Conservation (phyloP, 192 early-diverging fungal genomes). For the Diversispora epigaea region DNA sequence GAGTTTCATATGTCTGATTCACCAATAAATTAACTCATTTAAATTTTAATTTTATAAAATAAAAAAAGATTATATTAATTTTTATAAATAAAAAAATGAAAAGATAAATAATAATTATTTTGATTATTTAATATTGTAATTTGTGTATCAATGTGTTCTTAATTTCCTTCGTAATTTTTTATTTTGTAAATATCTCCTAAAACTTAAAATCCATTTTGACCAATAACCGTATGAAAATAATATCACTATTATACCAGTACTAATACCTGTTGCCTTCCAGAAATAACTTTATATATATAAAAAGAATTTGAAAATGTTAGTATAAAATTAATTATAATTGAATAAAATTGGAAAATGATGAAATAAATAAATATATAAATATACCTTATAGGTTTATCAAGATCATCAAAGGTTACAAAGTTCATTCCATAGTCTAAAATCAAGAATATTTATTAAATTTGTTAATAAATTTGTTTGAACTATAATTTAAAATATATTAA, state of each 20-base stretch:
- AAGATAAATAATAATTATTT: too few species aligned
- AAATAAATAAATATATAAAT: conserved; percentile 39
- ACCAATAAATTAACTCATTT: too few species aligned
- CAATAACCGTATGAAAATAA: not conserved
- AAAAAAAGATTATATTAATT: too few species aligned
- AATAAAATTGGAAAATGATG: not conserved
- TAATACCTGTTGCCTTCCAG: not conserved
- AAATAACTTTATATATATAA: not conserved
- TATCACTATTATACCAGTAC: not conserved
- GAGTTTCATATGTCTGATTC: too few species aligned
- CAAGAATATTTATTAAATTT: not conserved
- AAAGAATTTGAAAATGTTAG: not conserved
- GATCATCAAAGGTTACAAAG: conserved; percentile 46
- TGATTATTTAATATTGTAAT: too few species aligned
- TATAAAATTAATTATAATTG: not conserved
- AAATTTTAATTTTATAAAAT: too few species aligned
- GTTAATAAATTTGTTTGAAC: not conserved
- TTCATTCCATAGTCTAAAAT: conserved; percentile 50
- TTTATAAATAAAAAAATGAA: too few species aligned
- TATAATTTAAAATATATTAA: not conserved
- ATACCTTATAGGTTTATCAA: conserved; percentile 37
- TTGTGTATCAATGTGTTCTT: too few species aligned
- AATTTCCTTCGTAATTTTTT: not conserved
- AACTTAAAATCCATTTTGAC: not conserved
- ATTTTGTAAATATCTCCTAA: not conserved